Conservation (phyloP, 805 yeast species). For the Starmerella sirachaensis region DNA sequence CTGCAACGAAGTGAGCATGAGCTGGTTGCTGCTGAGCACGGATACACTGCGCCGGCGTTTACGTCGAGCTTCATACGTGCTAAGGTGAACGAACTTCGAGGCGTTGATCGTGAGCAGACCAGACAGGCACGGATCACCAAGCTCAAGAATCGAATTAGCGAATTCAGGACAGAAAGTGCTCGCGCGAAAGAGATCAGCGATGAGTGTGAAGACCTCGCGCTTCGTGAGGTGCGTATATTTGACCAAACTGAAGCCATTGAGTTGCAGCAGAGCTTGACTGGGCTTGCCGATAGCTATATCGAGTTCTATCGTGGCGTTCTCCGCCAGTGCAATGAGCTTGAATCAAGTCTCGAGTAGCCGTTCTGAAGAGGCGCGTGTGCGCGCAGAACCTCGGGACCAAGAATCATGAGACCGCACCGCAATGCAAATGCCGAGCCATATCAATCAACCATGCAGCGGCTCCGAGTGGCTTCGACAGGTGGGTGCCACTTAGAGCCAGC, state of each 20-base stretch:
- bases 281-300: constrained; percentile 66
- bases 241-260: constrained; percentile 71
- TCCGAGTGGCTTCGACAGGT: no score
- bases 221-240: constrained; percentile 52
- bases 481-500: no score
- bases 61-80: constrained; percentile 39
- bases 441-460: no score
- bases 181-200: constrained; percentile 41
- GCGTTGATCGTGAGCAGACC: constrained; percentile 47
- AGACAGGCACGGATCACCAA: constrained; percentile 42
- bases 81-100: constrained; percentile 50
- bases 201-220: constrained; percentile 44
- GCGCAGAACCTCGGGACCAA: no score
- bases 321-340: constrained; percentile 48
- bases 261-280: constrained; percentile 54
- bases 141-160: constrained; percentile 39
- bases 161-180: constrained; percentile 39
- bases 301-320: constrained; percentile 57
- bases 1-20: constrained; percentile 59
- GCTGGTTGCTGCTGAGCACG: constrained; percentile 41
- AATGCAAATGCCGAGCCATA: no score
- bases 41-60: constrained; percentile 30
- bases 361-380: no score
- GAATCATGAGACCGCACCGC: no score
- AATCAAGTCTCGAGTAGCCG: constrained; percentile 9